Conservation (phyloP, 73 alveolate genomes). For the Paramecium bursaria region DNA sequence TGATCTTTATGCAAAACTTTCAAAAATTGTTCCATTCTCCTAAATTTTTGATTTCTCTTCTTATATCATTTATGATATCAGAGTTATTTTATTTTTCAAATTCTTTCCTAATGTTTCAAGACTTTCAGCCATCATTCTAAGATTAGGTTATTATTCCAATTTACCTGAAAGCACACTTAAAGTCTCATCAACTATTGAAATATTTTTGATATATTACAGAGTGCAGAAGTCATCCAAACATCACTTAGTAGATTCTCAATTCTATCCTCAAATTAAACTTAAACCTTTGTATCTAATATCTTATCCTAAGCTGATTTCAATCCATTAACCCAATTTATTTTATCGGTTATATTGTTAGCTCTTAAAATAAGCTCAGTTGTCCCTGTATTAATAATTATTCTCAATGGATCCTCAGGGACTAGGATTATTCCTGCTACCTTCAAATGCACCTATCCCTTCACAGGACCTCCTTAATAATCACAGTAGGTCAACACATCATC, state of each 20-base stretch:
- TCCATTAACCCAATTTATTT: conserved; percentile 64
- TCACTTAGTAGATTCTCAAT: conserved; percentile 24
- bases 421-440: conserved; percentile 63
- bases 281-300: neutral
- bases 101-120: conserved; percentile 39
- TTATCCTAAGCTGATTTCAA: conserved; percentile 53
- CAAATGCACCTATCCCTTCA: conserved; percentile 68
- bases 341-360: conserved; percentile 61
- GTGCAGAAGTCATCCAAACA: conserved; percentile 30
- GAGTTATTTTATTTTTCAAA: conserved; percentile 19
- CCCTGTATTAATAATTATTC: conserved; percentile 70
- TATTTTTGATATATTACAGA: conserved; percentile 5
- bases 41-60: conserved; percentile 26
- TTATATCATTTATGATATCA: conserved; percentile 15
- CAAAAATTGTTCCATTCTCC: conserved; percentile 45
- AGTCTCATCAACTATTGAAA: conserved; percentile 62
- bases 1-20: too few species aligned
- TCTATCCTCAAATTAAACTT: conserved; percentile 2
- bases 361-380: conserved; percentile 61
- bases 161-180: conserved; percentile 39
- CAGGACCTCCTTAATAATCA: conserved; percentile 67
- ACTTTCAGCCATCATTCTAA: conserved; percentile 8
- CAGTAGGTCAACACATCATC: conserved; percentile 70
- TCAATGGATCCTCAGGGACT: conserved; percentile 70
- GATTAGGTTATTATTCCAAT: conserved; percentile 45